Percentiles rank a stretch among this genome's conserved stretches.
These are phyloP conservation scores for Geotrichum bryndzae DNA, from an alignment of 1,139 yeast genomes.

Conservation along the genomic window DNA sequence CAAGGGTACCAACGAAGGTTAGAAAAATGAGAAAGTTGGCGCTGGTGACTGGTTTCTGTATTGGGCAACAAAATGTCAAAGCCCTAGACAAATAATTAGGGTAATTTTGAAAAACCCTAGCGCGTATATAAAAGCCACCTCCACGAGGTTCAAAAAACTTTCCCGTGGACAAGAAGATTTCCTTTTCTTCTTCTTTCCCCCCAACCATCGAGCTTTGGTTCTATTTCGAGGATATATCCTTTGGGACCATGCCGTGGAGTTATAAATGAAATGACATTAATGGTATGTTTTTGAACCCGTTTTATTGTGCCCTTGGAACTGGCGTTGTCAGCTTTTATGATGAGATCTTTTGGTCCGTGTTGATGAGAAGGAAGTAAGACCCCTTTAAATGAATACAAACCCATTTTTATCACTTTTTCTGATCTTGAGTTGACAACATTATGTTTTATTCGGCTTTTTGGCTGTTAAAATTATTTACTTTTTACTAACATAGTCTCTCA, in stretches of 20 bases:
- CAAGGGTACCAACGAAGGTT: slow-evolving; percentile 11
- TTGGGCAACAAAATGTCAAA: neutral
- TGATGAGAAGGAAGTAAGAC: slow-evolving; percentile 40
- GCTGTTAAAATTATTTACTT: neutral
- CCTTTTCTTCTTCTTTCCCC: neutral
- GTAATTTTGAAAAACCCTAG: slow-evolving; percentile 2
- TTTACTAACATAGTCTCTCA: neutral
- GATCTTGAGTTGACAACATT: neutral
- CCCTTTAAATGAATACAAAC: slow-evolving; percentile 36
- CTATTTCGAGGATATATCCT: neutral
- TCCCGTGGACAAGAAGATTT: neutral
- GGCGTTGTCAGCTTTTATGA: slow-evolving; percentile 23
- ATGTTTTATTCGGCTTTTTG: neutral
- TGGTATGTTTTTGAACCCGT: neutral
- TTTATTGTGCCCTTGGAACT: neutral
- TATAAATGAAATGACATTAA: neutral
- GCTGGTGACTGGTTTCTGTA: neutral
- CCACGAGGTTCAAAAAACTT: neutral
- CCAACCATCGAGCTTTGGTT: neutral
- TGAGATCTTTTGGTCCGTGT: slow-evolving; percentile 40
- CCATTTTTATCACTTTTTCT: slow-evolving; percentile 24
- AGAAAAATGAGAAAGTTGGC: neutral
- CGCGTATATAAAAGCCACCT: neutral
- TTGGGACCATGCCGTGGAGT: neutral
- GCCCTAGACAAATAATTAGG: neutral